phyloP scores from a whole-genome alignment of 129 eudicot genomes.

The Heracleum sosnowskyi region DNA sequence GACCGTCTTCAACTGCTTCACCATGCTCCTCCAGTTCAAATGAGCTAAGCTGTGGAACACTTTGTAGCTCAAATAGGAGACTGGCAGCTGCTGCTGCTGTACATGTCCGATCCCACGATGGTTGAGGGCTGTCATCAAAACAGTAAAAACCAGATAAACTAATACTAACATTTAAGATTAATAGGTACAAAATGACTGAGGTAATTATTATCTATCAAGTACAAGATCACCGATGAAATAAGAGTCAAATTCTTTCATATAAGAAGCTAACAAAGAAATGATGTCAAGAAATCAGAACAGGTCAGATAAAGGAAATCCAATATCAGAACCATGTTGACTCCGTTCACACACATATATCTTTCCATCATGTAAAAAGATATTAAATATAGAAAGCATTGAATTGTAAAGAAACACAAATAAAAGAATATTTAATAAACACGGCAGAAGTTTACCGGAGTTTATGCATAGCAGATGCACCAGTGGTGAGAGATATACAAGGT shows the following conservation, averaged over 20 bases:
- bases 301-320: neutral
- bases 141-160: neutral
- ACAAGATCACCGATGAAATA: neutral
- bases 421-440: neutral
- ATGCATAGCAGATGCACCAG: constrained; percentile 94
- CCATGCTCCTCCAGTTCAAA: constrained; percentile 61
- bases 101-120: constrained; percentile 97
- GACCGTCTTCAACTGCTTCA: constrained; percentile 56
- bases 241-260: neutral
- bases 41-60: constrained; percentile 43
- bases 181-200: neutral
- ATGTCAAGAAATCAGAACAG: neutral
- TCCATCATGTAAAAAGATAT: neutral
- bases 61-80: constrained; percentile 71
- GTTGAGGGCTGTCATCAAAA: constrained; percentile 68
- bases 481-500: constrained; percentile 65
- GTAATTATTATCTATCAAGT: neutral
- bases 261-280: neutral
- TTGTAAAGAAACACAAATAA: neutral
- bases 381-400: neutral
- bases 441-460: constrained; percentile 49
- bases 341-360: neutral
- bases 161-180: neutral
- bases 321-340: neutral
- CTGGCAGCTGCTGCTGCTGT: constrained; percentile 95